These are phyloP conservation scores for Tieghemiomyces parasiticus DNA, from an alignment of 192 early-diverging fungal genomes.

Conservation along the genomic window DNA sequence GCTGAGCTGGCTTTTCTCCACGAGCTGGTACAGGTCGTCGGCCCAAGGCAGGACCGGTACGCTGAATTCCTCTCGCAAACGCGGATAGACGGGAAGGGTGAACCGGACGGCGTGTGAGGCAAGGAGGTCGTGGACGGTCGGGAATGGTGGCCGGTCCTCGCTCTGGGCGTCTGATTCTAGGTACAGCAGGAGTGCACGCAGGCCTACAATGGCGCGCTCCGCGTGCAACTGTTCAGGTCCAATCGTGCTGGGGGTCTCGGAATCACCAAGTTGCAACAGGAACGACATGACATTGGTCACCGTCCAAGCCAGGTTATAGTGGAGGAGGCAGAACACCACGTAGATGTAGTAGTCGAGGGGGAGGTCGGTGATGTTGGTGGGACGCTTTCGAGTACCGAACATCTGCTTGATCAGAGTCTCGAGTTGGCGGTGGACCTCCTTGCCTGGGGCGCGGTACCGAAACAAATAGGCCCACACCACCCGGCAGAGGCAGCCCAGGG, in stretches of 20 bases:
- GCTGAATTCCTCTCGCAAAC: not conserved
- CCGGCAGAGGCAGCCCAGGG: conserved; percentile 62
- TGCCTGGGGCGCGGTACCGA: conserved; percentile 60
- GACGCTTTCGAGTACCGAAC: conserved; percentile 41
- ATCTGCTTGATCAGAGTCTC: conserved; percentile 42
- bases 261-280: conserved; percentile 47
- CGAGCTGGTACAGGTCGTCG: not conserved
- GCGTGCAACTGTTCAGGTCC: conserved; percentile 42
- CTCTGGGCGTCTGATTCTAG: conserved; percentile 54
- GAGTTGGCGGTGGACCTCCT: conserved; percentile 31
- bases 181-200: conserved; percentile 55
- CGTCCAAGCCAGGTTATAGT: conserved; percentile 45
- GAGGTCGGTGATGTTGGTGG: conserved; percentile 44
- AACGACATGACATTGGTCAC: conserved; percentile 47
- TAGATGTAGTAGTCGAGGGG: conserved; percentile 50
- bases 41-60: not conserved
- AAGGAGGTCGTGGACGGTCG: conserved; percentile 24
- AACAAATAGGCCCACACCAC: conserved; percentile 91
- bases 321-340: conserved; percentile 51
- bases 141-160: conserved; percentile 28
- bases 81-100: not conserved
- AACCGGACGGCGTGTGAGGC: conserved; percentile 16
- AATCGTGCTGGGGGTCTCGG: conserved; percentile 22
- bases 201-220: conserved; percentile 58
- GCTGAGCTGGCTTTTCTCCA: not conserved